Base-by-base conservation (phyloP, 2,329 filamentous ascomycete species). In the Venturiaceae sp. region DNA sequence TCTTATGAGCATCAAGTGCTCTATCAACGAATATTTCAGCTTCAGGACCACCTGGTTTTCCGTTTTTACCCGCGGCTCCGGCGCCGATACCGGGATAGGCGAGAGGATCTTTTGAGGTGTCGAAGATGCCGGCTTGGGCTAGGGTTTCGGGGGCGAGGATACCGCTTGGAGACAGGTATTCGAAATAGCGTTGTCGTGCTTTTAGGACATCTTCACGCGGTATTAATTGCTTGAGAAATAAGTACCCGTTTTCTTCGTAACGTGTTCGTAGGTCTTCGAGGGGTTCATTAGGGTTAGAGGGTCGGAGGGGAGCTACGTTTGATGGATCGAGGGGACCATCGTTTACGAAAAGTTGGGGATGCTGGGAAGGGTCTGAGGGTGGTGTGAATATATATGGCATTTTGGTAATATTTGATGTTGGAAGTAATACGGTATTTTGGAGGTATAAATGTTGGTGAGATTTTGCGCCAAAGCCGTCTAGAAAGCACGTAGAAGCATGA, bases 31-130 rank as follows among this genome's bases (percentile, higher is more conserved):
- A 80, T 50, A 28, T 50, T 7, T 69, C 65, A 39, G 72, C 59
- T 0, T 76, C 75, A 7, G 72, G 69, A 2, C 72, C 73, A 26
- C 69, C 77, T 0, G 79, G 79, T 1, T 71, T 71, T 0, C 73
- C 74, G 54, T 80, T 80, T 9, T 71, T 71, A 4, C 63, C 71
- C 1, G 70, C 67, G 26, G 72, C 73, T 0, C 80, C 80, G 1
- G 80, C 78, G 2, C 81, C 81, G 58, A 84, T 80, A 1, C 78
- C 78, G 0, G 78, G 78, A 59, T 74, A 81, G 39, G 79, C 71
- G 16, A 69, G 65, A 11, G 71, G 67, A 37, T 73, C 66, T 57
- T 76, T 76, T 0, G 67, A 58, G 0, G 69, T 53, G 64, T 81
- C 74, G 63, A 82, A 84, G 58, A 83, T 75, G 0, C 82, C 81